phyloP scores from a whole-genome alignment of 257 asterid genomes.

The Ehretia macrophylla region DNA sequence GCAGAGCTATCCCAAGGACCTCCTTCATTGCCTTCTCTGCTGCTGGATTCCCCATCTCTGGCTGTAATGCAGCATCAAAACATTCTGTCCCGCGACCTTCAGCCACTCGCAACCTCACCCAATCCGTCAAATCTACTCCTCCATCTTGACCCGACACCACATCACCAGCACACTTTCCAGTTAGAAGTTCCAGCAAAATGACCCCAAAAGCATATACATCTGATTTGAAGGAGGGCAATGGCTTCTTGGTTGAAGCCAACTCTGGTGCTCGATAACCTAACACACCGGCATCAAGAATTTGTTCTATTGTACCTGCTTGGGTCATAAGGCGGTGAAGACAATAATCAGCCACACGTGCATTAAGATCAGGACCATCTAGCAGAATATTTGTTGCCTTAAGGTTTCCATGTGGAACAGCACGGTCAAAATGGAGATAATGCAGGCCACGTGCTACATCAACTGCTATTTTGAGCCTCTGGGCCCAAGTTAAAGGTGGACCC shows the following conservation, averaged over 20 bases:
- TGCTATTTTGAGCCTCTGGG: slow-evolving; percentile 85
- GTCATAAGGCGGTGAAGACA: slow-evolving; percentile 96
- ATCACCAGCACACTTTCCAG: slow-evolving; percentile 95
- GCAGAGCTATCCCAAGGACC: slow-evolving; percentile 74
- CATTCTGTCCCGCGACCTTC: slow-evolving; percentile 76
- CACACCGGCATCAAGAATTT: slow-evolving; percentile 92
- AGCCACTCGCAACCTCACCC: slow-evolving; percentile 86
- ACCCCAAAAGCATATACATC: slow-evolving; percentile 93
- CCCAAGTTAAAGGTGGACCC: slow-evolving; percentile 75
- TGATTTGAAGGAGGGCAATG: slow-evolving; percentile 84
- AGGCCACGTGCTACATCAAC: slow-evolving; percentile 46
- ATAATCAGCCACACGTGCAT: slow-evolving; percentile 80
- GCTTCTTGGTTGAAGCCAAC: slow-evolving; percentile 30
- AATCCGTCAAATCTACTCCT: slow-evolving; percentile 80
- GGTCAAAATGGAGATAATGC: slow-evolving; percentile 96
- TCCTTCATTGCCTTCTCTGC: slow-evolving; percentile 82
- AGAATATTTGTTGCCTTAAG: slow-evolving; percentile 78
- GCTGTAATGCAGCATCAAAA: slow-evolving; percentile 50
- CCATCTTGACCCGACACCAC: slow-evolving; percentile 92
- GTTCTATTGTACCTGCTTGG: slow-evolving; percentile 80
- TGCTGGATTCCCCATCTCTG: slow-evolving; percentile 52
- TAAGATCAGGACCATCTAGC: slow-evolving; percentile 79
- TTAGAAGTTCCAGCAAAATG: slow-evolving; percentile 67
- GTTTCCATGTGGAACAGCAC: slow-evolving; percentile 91
- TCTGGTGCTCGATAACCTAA: slow-evolving; percentile 94